phyloP scores from a whole-genome alignment of 1,284 basidiomycete species.

The Fomitopsis pinicola region DNA sequence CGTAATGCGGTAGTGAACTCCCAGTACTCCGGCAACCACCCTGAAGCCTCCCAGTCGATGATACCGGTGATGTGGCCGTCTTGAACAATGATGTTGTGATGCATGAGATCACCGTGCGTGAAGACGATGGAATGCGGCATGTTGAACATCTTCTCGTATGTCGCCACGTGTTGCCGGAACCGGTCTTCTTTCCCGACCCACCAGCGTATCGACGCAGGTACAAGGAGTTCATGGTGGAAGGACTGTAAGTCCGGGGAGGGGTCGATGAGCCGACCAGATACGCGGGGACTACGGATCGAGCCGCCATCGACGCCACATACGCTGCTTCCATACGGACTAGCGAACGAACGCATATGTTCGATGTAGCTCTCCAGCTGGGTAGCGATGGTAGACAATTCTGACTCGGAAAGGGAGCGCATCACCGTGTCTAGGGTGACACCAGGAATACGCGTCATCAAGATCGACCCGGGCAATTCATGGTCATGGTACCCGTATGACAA shows the following conservation, averaged over 20 bases:
- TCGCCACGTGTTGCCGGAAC: background rate
- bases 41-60: conserved; percentile 7
- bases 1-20: background rate
- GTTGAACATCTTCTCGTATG: conserved; percentile 3
- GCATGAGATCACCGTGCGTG: conserved; percentile 8
- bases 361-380: conserved; percentile 3
- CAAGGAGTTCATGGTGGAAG: conserved; percentile 6
- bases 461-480: background rate
- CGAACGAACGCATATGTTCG: conserved; percentile 8
- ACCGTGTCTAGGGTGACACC: background rate
- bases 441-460: conserved; percentile 12
- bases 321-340: conserved; percentile 7
- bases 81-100: conserved; percentile 5
- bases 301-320: conserved; percentile 12
- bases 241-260: conserved; percentile 3
- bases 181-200: background rate
- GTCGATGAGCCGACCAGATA: conserved; percentile 3
- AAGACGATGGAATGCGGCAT: conserved; percentile 10
- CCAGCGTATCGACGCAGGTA: background rate
- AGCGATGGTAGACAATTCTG: conserved; percentile 5
- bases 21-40: conserved; percentile 6
- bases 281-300: background rate
- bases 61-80: conserved; percentile 5
- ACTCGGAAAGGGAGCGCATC: background rate
- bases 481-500: conserved; percentile 10